A percentile compares a stretch with the other conserved stretches of the same genome.
These are phyloP conservation scores for Epichloe elymi DNA, from an alignment of 2,329 filamentous ascomycete genomes.

Conservation along the genomic window DNA sequence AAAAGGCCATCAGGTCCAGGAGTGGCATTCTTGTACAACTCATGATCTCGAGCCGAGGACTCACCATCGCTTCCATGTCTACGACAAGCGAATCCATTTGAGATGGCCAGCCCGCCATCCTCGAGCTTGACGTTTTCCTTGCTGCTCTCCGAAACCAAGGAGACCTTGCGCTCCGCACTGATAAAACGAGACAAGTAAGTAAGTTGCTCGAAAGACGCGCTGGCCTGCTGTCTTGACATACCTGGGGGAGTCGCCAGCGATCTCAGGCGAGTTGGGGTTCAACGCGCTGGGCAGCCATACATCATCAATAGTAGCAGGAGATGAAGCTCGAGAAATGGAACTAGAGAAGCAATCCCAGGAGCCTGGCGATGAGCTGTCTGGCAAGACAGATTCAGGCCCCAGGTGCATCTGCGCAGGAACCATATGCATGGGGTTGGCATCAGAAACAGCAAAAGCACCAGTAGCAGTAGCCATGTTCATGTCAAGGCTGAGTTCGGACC, in stretches of 20 bases:
- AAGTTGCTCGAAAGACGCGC: background rate
- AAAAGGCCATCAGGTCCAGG: conserved; percentile 67
- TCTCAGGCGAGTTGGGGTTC: conserved; percentile 32
- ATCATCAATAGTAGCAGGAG: conserved; percentile 36
- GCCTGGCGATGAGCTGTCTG: conserved; percentile 36
- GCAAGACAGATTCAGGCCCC: conserved; percentile 36
- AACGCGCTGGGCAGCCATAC: conserved; percentile 25
- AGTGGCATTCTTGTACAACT: conserved; percentile 54
- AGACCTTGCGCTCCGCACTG: conserved; percentile 20
- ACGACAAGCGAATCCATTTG: conserved; percentile 30
- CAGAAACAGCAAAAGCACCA: conserved; percentile 29
- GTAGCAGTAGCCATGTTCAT: conserved; percentile 28
- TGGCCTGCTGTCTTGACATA: conserved; percentile 24
- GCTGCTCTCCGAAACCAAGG: conserved; percentile 17
- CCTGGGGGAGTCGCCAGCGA: conserved; percentile 41
- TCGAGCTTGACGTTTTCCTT: conserved; percentile 16
- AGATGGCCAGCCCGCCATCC: conserved; percentile 14
- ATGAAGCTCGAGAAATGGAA: conserved; percentile 37
- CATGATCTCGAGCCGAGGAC: conserved; percentile 47
- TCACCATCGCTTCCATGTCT: conserved; percentile 40
- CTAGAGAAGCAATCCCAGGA: conserved; percentile 41
- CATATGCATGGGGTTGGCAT: conserved; percentile 36
- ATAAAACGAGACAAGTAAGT: conserved; percentile 10
- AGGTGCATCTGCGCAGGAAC: conserved; percentile 43
- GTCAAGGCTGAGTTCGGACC: conserved; percentile 32